A percentile compares a stretch with the other conserved stretches of the same genome.
phyloP scores from a whole-genome alignment of 768 basidiomycete species.

The Sarcomyxa edulis region DNA sequence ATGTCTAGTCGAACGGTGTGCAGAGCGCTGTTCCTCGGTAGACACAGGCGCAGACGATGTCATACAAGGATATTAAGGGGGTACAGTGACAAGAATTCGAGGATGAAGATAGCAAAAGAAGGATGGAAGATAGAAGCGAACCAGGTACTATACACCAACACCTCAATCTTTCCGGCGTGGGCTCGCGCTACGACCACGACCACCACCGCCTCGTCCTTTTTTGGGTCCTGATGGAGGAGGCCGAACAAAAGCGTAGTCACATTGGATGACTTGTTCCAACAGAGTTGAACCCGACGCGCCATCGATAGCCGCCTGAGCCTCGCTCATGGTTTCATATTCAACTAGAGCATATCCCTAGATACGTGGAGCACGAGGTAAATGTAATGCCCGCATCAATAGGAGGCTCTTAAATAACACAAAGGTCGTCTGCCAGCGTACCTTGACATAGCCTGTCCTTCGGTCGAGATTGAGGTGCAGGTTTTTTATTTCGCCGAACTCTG shows the following conservation, averaged over 20 bases:
- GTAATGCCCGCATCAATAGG: no score
- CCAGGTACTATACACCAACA: not conserved
- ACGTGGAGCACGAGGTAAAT: slow-evolving; percentile 5
- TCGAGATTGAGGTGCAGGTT: slow-evolving; percentile 97
- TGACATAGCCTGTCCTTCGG: slow-evolving; percentile 96
- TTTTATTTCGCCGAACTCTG: slow-evolving; percentile 95
- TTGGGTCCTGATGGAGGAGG: slow-evolving; percentile 83
- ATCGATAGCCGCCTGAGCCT: slow-evolving; percentile 92
- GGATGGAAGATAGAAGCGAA: not conserved
- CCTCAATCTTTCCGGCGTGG: slow-evolving; percentile 44
- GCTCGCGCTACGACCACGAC: slow-evolving; percentile 79
- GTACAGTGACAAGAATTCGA: not conserved
- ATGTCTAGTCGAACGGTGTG: no score
- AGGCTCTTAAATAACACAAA: slow-evolving; percentile 24
- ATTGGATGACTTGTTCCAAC: slow-evolving; percentile 82
- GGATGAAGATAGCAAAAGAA: not conserved
- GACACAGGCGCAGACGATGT: no score
- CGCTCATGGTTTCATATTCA: slow-evolving; percentile 93
- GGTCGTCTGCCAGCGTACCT: no score
- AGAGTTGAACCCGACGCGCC: slow-evolving; percentile 79
- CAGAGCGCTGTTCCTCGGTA: no score
- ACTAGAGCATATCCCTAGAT: slow-evolving; percentile 95
- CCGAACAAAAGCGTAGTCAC: slow-evolving; percentile 90
- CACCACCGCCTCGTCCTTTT: slow-evolving; percentile 63
- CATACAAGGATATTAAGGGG: not conserved